These are phyloP conservation scores for Melaleuca alternifolia DNA, from an alignment of 345 rosid species.

Conservation along the genomic window DNA sequence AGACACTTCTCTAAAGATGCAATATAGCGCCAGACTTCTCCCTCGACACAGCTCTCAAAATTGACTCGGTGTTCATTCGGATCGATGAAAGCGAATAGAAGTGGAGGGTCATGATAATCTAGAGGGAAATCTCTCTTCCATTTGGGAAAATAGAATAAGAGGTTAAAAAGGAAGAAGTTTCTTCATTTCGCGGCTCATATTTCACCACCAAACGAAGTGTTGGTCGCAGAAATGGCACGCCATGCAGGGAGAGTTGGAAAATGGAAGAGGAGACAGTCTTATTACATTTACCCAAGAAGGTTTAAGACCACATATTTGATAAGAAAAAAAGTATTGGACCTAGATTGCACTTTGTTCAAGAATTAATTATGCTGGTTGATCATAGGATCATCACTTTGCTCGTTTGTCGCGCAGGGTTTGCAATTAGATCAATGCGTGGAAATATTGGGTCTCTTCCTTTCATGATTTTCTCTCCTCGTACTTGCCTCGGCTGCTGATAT, in stretches of 20 bases:
- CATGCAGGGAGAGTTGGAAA: rapidly evolving
- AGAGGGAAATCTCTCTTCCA: not conserved
- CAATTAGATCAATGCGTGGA: too few species aligned
- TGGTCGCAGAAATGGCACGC: not conserved
- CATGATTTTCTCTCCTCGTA: too few species aligned
- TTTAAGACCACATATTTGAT: too few species aligned
- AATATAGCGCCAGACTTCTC: not conserved
- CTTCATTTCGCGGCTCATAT: not conserved
- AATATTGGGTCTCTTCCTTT: too few species aligned
- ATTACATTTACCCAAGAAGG: not conserved
- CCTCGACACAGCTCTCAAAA: not conserved
- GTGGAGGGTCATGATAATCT: not conserved
- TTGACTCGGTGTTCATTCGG: not conserved
- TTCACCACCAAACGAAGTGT: not conserved
- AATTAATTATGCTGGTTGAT: not conserved
- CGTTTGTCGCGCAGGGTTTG: not conserved
- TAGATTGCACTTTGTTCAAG: not conserved
- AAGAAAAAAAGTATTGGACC: not conserved
- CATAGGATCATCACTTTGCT: not conserved
- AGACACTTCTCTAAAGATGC: not conserved
- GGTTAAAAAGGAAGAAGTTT: not conserved
- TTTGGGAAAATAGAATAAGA: not conserved
- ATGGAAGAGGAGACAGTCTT: not conserved
- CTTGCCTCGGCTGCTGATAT: too few species aligned
- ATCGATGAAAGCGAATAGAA: too few species aligned